Percentiles rank a stretch among this genome's conserved stretches.
phyloP scores from a whole-genome alignment of 768 basidiomycete species.

The Harrya chromipes region DNA sequence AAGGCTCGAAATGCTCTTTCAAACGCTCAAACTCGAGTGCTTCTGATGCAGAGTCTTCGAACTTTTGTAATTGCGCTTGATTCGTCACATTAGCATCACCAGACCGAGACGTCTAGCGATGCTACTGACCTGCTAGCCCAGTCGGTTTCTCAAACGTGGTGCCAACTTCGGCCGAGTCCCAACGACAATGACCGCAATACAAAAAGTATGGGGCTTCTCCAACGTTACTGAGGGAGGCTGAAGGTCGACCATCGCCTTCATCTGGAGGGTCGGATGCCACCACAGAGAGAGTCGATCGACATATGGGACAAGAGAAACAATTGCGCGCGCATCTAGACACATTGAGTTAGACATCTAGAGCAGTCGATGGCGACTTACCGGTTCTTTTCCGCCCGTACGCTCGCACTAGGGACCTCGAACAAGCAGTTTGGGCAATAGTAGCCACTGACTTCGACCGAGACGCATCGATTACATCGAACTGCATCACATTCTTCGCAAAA shows the following conservation, averaged over 20 bases:
- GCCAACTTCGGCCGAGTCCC: constrained; percentile 90
- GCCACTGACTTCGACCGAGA: constrained; percentile 88
- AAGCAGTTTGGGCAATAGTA: constrained; percentile 99
- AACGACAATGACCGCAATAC: constrained; percentile 89
- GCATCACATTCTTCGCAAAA: constrained; percentile 99
- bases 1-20: constrained; percentile 96
- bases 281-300: constrained; percentile 84
- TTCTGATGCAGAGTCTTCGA: constrained; percentile 82
- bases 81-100: constrained; percentile 1
- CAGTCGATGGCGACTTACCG: constrained; percentile 46
- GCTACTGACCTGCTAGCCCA: constrained; percentile 76
- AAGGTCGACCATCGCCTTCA: constrained; percentile 50
- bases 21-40: constrained; percentile 88
- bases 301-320: constrained; percentile 95
- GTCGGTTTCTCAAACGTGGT: constrained; percentile 97
- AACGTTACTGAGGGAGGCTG: constrained; percentile 53
- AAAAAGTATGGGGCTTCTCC: constrained; percentile 91
- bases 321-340: constrained; percentile 86
- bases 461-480: constrained; percentile 89
- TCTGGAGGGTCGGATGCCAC: constrained; percentile 85
- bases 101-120: not conserved
- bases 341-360: not conserved
- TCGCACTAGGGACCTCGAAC: constrained; percentile 97
- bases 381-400: constrained; percentile 97
- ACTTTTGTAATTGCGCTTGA: constrained; percentile 86